These are phyloP conservation scores for Pichia nakasei DNA, from an alignment of 805 yeast genomes.

Conservation along the genomic window DNA sequence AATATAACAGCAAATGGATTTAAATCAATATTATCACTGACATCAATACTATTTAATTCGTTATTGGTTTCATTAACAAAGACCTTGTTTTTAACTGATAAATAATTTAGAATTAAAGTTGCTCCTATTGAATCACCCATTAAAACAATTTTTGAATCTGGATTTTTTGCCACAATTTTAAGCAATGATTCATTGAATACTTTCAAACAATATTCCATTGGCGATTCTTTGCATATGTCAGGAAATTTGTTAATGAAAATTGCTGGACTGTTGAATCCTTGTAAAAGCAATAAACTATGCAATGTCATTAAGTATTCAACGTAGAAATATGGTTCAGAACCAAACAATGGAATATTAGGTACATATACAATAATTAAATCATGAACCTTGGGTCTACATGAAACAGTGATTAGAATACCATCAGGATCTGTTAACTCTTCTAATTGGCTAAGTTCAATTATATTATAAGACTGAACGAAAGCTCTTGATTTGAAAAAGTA, in stretches of 20 bases:
- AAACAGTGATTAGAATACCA: slow-evolving; percentile 24
- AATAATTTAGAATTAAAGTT: slow-evolving; percentile 29
- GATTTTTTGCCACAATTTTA: slow-evolving; percentile 8
- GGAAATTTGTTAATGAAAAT: slow-evolving; percentile 31
- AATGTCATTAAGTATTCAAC: slow-evolving; percentile 36
- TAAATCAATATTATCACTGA: neutral
- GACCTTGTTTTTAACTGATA: slow-evolving; percentile 15
- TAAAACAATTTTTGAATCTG: slow-evolving; percentile 25
- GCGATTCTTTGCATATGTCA: slow-evolving; percentile 6
- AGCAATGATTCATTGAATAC: slow-evolving; percentile 1
- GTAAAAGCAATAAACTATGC: slow-evolving; percentile 33
- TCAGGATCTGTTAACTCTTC: slow-evolving; percentile 12
- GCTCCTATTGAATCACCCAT: slow-evolving; percentile 46
- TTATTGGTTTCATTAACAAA: slow-evolving; percentile 9
- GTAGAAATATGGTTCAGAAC: slow-evolving; percentile 32
- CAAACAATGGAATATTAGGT: slow-evolving; percentile 35
- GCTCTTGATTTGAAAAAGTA: slow-evolving; percentile 24
- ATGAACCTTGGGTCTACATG: slow-evolving; percentile 24
- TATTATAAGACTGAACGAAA: slow-evolving; percentile 27
- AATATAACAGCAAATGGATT: slow-evolving; percentile 19
- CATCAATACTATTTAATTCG: slow-evolving; percentile 1
- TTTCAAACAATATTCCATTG: slow-evolving; percentile 5
- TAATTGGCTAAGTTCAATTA: slow-evolving; percentile 26
- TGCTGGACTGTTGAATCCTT: slow-evolving; percentile 43
- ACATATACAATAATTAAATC: slow-evolving; percentile 37